Evolutionary conservation across 2,329 filamentous ascomycete genomes (phyloP).

Genomic region (Beauveria sp.): DNA sequence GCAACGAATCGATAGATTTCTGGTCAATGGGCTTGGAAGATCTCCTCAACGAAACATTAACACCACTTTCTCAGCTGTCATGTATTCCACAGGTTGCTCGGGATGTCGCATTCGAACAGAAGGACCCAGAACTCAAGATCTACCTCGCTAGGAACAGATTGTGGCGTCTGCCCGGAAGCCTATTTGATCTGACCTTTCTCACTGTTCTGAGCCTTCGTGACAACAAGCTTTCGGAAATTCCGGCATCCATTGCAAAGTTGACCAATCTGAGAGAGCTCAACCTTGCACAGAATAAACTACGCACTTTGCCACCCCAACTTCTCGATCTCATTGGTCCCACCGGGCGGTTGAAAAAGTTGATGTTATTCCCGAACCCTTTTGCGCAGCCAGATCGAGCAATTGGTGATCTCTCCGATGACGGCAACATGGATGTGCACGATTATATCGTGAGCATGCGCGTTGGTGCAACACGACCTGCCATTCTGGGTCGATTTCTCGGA

Average conservation of each 20-base stretch:
- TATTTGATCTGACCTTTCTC: constrained; percentile 56
- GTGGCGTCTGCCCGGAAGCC: constrained; percentile 44
- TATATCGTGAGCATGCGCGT: constrained; percentile 7
- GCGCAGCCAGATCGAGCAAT: constrained; percentile 30
- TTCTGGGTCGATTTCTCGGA: constrained; percentile 10
- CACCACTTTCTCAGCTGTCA: constrained; percentile 46
- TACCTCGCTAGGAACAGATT: constrained; percentile 56
- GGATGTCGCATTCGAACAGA: constrained; percentile 51
- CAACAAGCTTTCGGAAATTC: constrained; percentile 54
- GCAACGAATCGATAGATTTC: constrained; percentile 53
- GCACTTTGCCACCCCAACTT: constrained; percentile 55
- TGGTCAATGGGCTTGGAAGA: constrained; percentile 47
- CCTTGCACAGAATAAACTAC: constrained; percentile 55
- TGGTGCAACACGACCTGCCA: not conserved
- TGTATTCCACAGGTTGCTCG: constrained; percentile 46
- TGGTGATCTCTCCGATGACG: not conserved
- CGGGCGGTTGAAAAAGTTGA: constrained; percentile 43
- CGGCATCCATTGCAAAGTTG: constrained; percentile 51
- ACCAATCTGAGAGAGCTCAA: constrained; percentile 55
- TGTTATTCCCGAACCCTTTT: constrained; percentile 57
- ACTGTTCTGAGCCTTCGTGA: constrained; percentile 59
- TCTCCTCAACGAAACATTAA: constrained; percentile 50
- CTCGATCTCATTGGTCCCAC: constrained; percentile 44
- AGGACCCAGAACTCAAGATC: constrained; percentile 52
- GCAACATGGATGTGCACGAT: constrained; percentile 11